A percentile compares a stretch with the other conserved stretches of the same genome.
Conservation (phyloP, 805 yeast species). For the Kodamaea laetipori region DNA sequence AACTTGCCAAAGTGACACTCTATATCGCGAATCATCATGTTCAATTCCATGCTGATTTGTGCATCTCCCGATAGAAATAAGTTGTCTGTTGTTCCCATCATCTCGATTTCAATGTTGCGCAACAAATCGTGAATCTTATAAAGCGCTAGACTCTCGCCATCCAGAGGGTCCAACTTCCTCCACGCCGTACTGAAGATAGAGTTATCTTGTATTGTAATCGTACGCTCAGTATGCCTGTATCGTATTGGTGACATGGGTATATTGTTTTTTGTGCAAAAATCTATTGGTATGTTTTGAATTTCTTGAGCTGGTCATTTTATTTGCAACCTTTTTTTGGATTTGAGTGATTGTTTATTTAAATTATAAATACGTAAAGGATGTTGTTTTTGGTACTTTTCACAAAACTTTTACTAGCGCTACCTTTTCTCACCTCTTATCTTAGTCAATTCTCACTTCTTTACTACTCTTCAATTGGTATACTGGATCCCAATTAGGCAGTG, state of each 20-base stretch:
- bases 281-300: too few species aligned
- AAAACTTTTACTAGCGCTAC: too few species aligned
- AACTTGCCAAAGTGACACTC: conserved; percentile 11
- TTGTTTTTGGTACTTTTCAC: too few species aligned
- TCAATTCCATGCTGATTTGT: conserved; percentile 8
- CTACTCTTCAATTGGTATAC: too few species aligned
- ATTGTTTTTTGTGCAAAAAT: neutral
- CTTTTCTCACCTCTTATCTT: too few species aligned
- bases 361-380: too few species aligned
- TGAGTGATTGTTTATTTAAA: too few species aligned
- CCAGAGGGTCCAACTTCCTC: conserved; percentile 8
- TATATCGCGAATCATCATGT: conserved; percentile 11
- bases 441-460: too few species aligned
- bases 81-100: conserved; percentile 9
- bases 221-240: conserved; percentile 5
- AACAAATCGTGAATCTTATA: conserved; percentile 10
- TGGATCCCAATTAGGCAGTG: conserved; percentile 15
- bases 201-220: conserved; percentile 6
- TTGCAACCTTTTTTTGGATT: too few species aligned
- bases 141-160: conserved; percentile 7
- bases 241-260: conserved; percentile 5
- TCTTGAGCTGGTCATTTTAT: too few species aligned
- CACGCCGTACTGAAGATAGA: conserved; percentile 15
- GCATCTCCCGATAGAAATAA: conserved; percentile 12
- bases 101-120: conserved; percentile 13